These are phyloP conservation scores for Alternaria infectoria DNA, from an alignment of 2,329 filamentous ascomycete genomes.

Conservation along the genomic window DNA sequence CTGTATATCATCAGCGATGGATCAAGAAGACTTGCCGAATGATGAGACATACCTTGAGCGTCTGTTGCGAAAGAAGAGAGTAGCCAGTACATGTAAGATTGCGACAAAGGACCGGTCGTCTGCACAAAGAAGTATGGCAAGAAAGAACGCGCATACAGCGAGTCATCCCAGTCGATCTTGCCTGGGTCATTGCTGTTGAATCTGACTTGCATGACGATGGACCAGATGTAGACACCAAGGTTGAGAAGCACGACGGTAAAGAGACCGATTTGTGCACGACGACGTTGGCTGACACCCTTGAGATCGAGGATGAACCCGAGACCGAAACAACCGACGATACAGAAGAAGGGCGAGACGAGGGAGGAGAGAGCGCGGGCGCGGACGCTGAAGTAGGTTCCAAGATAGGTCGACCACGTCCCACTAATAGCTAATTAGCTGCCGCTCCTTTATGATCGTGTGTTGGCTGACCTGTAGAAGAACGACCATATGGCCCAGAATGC, in stretches of 20 bases:
- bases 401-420: slow-evolving; percentile 56
- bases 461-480: slow-evolving; percentile 50
- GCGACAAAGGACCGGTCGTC: slow-evolving; percentile 47
- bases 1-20: slow-evolving; percentile 11
- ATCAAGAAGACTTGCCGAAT: neutral
- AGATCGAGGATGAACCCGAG: slow-evolving; percentile 66
- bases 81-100: slow-evolving; percentile 43
- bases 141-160: slow-evolving; percentile 52
- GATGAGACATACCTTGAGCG: slow-evolving; percentile 23
- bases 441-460: neutral
- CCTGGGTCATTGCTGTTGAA: slow-evolving; percentile 52
- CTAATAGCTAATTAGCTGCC: slow-evolving; percentile 24
- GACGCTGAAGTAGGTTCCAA: slow-evolving; percentile 54
- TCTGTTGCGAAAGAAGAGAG: slow-evolving; percentile 39
- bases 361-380: slow-evolving; percentile 55
- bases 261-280: slow-evolving; percentile 55
- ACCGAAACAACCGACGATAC: slow-evolving; percentile 58
- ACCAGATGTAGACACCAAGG: slow-evolving; percentile 59
- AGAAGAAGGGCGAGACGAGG: slow-evolving; percentile 57
- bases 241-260: slow-evolving; percentile 56
- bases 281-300: slow-evolving; percentile 66
- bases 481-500: slow-evolving; percentile 56
- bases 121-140: slow-evolving; percentile 59
- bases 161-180: slow-evolving; percentile 56
- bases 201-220: slow-evolving; percentile 55